A percentile compares a stretch with the other conserved stretches of the same genome.
Conservation (phyloP, 768 basidiomycete species). For the Suillus fuscotomentosus region DNA sequence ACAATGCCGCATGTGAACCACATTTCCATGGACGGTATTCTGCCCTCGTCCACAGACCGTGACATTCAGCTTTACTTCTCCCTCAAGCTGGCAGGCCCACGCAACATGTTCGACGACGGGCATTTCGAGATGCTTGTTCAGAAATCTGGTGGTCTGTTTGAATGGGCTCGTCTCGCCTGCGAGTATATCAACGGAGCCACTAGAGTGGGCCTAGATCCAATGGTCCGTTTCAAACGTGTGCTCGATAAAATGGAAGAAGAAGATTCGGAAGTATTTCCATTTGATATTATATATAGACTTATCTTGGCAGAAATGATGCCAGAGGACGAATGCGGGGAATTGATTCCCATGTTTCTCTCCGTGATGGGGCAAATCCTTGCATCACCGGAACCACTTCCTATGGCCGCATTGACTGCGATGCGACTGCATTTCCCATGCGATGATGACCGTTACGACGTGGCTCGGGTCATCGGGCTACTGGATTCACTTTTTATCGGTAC, state of each 20-base stretch:
- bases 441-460: not conserved
- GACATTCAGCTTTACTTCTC: conserved; percentile 8
- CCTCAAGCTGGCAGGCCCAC: not conserved
- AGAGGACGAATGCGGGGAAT: not conserved
- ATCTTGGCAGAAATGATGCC: conserved; percentile 3
- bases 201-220: not conserved
- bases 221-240: conserved; percentile 1
- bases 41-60: not conserved
- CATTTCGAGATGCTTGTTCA: not conserved
- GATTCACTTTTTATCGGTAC: conserved; percentile 8
- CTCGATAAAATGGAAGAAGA: not conserved
- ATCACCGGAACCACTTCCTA: conserved; percentile 4
- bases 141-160: conserved; percentile 6
- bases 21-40: conserved; percentile 2
- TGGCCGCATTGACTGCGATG: not conserved
- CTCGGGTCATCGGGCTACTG: not conserved
- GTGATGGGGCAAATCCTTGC: conserved; percentile 5
- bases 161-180: conserved; percentile 12
- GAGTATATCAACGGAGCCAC: conserved; percentile 8
- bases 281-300: conserved; percentile 4
- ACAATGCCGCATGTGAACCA: not conserved
- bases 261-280: not conserved
- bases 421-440: not conserved
- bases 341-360: not conserved
- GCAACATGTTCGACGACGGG: not conserved